These are phyloP conservation scores for Wallacemonas sp. DNA, from an alignment of 208 protist genomes.

Conservation along the genomic window DNA sequence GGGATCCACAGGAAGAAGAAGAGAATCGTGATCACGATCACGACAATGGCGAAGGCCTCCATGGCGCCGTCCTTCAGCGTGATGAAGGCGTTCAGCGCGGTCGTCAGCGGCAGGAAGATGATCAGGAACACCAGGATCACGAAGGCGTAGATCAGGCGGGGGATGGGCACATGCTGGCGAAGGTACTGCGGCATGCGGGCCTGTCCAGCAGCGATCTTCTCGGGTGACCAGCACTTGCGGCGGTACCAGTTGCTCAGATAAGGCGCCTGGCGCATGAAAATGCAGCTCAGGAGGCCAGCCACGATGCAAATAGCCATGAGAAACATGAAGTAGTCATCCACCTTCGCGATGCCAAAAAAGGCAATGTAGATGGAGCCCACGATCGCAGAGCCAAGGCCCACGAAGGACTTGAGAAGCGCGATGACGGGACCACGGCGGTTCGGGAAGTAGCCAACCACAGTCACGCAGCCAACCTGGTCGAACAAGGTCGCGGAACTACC, in stretches of 20 bases:
- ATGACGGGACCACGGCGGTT: slow-evolving; percentile 33
- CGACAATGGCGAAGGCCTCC: slow-evolving; percentile 29
- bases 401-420: slow-evolving; percentile 44
- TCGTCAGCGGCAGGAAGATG: slow-evolving; percentile 35
- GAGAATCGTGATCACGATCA: slow-evolving; percentile 16
- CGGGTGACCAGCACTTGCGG: too few species aligned
- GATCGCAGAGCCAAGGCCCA: slow-evolving; percentile 47
- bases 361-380: slow-evolving; percentile 37
- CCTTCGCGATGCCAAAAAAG: slow-evolving; percentile 29
- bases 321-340: slow-evolving; percentile 29
- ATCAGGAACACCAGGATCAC: slow-evolving; percentile 28
- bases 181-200: slow-evolving; percentile 24
- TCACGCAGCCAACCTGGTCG: slow-evolving; percentile 36
- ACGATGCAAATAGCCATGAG: too few species aligned
- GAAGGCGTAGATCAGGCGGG: slow-evolving; percentile 34
- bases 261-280: too few species aligned
- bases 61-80: slow-evolving; percentile 5
- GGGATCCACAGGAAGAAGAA: slow-evolving; percentile 23
- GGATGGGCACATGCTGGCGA: slow-evolving; percentile 24
- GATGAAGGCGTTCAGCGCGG: slow-evolving; percentile 23
- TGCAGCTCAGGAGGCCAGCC: too few species aligned
- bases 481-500: slow-evolving; percentile 22
- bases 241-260: too few species aligned
- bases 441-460: slow-evolving; percentile 39
- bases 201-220: slow-evolving; percentile 13